phyloP scores from a whole-genome alignment of 2,329 filamentous ascomycete species.

The Calonectria leucothoes region DNA sequence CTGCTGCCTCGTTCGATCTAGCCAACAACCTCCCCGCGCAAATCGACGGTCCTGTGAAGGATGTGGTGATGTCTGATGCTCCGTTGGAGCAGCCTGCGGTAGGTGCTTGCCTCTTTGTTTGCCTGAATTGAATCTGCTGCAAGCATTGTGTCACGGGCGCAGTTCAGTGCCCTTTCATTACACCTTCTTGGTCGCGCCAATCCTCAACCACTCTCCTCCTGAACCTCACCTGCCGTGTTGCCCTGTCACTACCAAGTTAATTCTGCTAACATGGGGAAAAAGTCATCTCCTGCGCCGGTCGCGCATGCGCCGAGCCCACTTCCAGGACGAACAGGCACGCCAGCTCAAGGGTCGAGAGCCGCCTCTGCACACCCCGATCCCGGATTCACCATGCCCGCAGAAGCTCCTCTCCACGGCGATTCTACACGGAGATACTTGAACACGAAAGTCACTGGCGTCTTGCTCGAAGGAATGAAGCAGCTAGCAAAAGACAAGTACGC shows the following conservation, averaged over 20 bases:
- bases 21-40: constrained; percentile 32
- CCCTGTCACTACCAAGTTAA: neutral
- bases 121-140: neutral
- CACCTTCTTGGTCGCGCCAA: neutral
- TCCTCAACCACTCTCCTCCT: neutral
- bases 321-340: constrained; percentile 61
- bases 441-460: constrained; percentile 72
- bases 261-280: constrained; percentile 25
- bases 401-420: constrained; percentile 74
- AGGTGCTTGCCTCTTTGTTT: constrained; percentile 31
- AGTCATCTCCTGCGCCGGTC: constrained; percentile 54
- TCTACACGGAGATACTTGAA: constrained; percentile 79
- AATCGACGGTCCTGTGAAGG: constrained; percentile 45
- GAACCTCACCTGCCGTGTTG: neutral
- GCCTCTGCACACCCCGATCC: constrained; percentile 68
- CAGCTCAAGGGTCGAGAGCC: constrained; percentile 63
- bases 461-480: constrained; percentile 81
- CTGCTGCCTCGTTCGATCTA: constrained; percentile 35
- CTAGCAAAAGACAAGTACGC: constrained; percentile 78
- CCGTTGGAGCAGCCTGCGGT: constrained; percentile 55
- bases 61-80: constrained; percentile 58
- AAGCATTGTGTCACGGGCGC: too few relatives aligned
- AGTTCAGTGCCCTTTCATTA: neutral
- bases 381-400: constrained; percentile 65
- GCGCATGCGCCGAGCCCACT: constrained; percentile 54